Conservation (phyloP, 352 stramenopile genomes). For the Phytophthora hybrid region DNA sequence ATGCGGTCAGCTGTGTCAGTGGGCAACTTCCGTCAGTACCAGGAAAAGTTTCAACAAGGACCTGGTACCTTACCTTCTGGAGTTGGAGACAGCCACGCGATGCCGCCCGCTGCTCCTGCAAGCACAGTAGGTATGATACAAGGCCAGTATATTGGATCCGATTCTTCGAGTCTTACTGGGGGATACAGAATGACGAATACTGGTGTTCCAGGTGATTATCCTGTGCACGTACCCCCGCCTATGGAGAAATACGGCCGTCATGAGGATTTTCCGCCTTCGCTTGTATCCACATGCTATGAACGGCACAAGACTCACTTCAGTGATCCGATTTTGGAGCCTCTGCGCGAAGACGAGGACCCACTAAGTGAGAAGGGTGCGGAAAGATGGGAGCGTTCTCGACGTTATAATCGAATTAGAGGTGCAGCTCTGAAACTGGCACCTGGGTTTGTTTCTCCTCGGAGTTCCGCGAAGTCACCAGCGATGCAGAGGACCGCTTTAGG, state of each 20-base stretch:
- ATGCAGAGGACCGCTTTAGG: slow-evolving; percentile 12
- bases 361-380: slow-evolving; percentile 79
- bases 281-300: slow-evolving; percentile 76
- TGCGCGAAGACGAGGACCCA: slow-evolving; percentile 79
- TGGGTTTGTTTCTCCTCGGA: slow-evolving; percentile 55
- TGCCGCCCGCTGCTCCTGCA: slow-evolving; percentile 12
- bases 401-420: slow-evolving; percentile 71
- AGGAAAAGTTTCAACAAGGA: slow-evolving; percentile 55
- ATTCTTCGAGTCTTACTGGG: slow-evolving; percentile 14
- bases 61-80: background rate
- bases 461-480: slow-evolving; percentile 23
- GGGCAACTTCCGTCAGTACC: slow-evolving; percentile 78
- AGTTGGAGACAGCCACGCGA: slow-evolving; percentile 13
- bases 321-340: slow-evolving; percentile 65
- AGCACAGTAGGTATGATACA: slow-evolving; percentile 29
- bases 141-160: slow-evolving; percentile 34
- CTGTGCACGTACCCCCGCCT: slow-evolving; percentile 24
- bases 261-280: slow-evolving; percentile 54
- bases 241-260: slow-evolving; percentile 58
- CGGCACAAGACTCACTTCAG: slow-evolving; percentile 79
- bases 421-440: slow-evolving; percentile 67
- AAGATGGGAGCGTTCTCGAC: slow-evolving; percentile 65
- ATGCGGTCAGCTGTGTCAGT: slow-evolving; percentile 75
- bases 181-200: slow-evolving; percentile 27
- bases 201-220: slow-evolving; percentile 23